Base-by-base conservation (phyloP, 2,329 filamentous ascomycete species). In the Thermothelomyces thermophilus region DNA sequence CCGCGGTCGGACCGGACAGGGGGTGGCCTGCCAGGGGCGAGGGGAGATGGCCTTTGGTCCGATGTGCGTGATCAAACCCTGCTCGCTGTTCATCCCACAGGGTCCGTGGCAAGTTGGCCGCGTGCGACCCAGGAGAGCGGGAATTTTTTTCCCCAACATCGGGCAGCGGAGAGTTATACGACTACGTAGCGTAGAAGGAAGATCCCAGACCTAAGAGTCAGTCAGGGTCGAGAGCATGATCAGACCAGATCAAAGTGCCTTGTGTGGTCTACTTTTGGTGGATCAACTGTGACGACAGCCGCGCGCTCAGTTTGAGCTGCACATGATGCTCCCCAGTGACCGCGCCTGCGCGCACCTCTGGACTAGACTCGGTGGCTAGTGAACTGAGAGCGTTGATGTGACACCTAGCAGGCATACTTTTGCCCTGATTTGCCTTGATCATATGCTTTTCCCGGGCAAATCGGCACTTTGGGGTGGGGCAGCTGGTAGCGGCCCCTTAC, bases 341-440 rank as follows among this genome's bases (percentile, higher is more conserved):
- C 10, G 5, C 5, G 5, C 3, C 20, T 3, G 19, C 30, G n/a
- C n/a, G n/a, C n/a, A n/a, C n/a, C n/a, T n/a, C n/a, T n/a, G n/a
- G n/a, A n/a, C n/a, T n/a, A n/a, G n/a, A n/a, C n/a, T n/a, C n/a
- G n/a, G n/a, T n/a, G n/a, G n/a, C n/a, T n/a, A n/a, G n/a, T n/a
- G n/a, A n/a, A n/a, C n/a, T n/a, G n/a, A n/a, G n/a, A n/a, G n/a
- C 35, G 31, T 31, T 52, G 43, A 41, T 43, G 46, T 50, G 50
- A 48, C 52, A 47, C 35, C 31, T 30, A 37, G 46, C 37, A 33
- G 46, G 50, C 22, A 13, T 16, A n/a, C 22, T 26, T 42, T 36
- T 28, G 40, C 24, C 28, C 22, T 8, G 39, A 16, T 20, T 31
- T 33, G 13, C 41, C 33, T 41, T n/a, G n/a, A n/a, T n/a, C n/a